Percentiles rank a stretch among this genome's conserved stretches.
Conservation (phyloP, 2,329 filamentous ascomycete genomes). For the Colletotrichum lupini region DNA sequence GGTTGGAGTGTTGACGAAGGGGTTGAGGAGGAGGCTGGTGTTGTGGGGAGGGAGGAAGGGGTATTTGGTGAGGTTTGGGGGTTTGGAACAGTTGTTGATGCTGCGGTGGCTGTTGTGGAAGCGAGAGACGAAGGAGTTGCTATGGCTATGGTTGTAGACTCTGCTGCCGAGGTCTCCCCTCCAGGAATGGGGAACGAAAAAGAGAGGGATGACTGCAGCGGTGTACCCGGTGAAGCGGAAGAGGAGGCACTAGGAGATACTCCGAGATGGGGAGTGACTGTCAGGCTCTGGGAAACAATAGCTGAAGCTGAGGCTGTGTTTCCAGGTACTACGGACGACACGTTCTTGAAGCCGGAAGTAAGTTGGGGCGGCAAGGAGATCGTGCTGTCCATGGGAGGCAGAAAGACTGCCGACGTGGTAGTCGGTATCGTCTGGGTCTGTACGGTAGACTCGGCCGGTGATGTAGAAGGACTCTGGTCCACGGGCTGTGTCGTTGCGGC, state of each 20-base stretch:
- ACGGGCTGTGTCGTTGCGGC: constrained; percentile 2
- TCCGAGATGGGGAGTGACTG: background rate
- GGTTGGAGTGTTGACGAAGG: background rate
- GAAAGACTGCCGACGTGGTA: background rate
- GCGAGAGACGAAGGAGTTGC: background rate
- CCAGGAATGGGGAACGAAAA: constrained; percentile 24
- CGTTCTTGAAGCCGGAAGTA: constrained; percentile 9
- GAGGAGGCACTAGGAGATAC: background rate
- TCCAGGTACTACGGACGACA: background rate
- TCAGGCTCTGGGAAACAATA: background rate
- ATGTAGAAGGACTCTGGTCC: background rate
- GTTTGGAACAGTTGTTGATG: background rate
- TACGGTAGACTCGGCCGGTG: background rate
- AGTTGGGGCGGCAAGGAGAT: constrained; percentile 19
- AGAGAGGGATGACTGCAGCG: constrained; percentile 20
- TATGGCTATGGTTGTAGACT: background rate
- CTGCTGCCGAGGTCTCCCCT: background rate
- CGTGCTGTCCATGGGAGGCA: constrained; percentile 25
- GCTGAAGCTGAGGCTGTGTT: background rate
- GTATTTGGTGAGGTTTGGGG: background rate
- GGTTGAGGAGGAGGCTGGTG: background rate
- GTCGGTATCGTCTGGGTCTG: background rate
- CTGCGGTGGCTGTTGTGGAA: background rate
- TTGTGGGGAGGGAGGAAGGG: background rate
- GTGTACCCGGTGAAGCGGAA: background rate